These are phyloP conservation scores for Hanseniaspora guilliermondii DNA, from an alignment of 805 yeast genomes.

Conservation along the genomic window DNA sequence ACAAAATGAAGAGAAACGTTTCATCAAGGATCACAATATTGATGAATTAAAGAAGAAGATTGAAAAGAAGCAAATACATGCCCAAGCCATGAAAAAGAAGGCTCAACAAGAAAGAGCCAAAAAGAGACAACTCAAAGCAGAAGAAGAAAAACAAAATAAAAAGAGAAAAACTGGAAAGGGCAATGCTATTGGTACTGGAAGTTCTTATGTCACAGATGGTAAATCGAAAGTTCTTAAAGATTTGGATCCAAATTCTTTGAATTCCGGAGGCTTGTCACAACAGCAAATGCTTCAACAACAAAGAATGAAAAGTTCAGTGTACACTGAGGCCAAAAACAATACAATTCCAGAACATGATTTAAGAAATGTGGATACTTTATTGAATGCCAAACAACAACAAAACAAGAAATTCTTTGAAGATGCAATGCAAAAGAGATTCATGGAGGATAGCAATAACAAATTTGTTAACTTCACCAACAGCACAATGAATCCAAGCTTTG, in stretches of 20 bases:
- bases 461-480: conserved; percentile 82
- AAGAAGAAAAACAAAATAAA: conserved; percentile 8
- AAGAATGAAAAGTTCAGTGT: conserved; percentile 43
- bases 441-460: conserved; percentile 48
- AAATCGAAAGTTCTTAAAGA: conserved; percentile 17
- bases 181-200: conserved; percentile 9
- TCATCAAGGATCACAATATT: conserved; percentile 8
- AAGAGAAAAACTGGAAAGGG: conserved; percentile 14
- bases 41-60: conserved; percentile 8
- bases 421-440: conserved; percentile 57
- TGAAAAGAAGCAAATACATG: not conserved
- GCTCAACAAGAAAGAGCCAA: conserved; percentile 9
- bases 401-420: conserved; percentile 77
- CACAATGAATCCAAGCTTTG: conserved; percentile 68
- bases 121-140: conserved; percentile 3
- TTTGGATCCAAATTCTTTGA: conserved; percentile 11
- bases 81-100: not conserved
- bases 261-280: conserved; percentile 14
- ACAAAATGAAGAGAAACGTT: conserved; percentile 3
- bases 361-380: conserved; percentile 63
- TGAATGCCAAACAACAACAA: conserved; percentile 62
- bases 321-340: conserved; percentile 77
- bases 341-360: conserved; percentile 88
- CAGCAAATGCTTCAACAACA: conserved; percentile 16
- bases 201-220: conserved; percentile 2